Percentiles rank a stretch among this genome's conserved stretches.
phyloP scores from a whole-genome alignment of 306 rosid species.

The Lathyrus aphaca region DNA sequence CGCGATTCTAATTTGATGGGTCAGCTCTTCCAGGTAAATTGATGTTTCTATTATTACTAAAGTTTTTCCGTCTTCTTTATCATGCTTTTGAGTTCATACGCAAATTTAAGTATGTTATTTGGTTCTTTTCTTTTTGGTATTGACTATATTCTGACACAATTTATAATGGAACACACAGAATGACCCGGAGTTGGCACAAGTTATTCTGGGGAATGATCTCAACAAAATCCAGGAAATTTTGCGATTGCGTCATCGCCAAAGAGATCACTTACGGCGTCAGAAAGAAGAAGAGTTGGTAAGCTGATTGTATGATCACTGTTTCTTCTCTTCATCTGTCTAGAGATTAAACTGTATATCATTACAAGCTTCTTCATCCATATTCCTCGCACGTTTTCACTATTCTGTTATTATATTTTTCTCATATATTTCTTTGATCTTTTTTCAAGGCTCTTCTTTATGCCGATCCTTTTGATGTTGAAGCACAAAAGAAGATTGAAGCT shows the following conservation, averaged over 20 bases:
- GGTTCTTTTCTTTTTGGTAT: constrained; percentile 9
- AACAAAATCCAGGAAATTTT: constrained; percentile 75
- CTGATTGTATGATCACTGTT: constrained; percentile 23
- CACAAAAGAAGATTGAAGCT: constrained; percentile 98
- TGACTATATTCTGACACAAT: constrained; percentile 32
- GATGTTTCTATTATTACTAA: constrained; percentile 19
- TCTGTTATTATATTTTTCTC: constrained; percentile 8
- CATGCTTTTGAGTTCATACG: constrained; percentile 17
- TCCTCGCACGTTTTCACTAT: not conserved
- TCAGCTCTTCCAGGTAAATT: constrained; percentile 76
- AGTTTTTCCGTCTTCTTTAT: constrained; percentile 19
- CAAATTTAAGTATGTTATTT: constrained; percentile 2
- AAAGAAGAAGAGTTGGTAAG: constrained; percentile 90
- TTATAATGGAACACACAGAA: constrained; percentile 49
- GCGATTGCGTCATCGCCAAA: constrained; percentile 62
- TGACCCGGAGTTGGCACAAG: constrained; percentile 95
- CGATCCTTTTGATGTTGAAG: constrained; percentile 96
- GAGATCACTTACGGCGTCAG: constrained; percentile 61
- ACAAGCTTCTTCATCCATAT: constrained; percentile 22
- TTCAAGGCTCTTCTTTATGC: constrained; percentile 89
- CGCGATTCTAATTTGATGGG: constrained; percentile 70
- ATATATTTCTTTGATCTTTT: constrained; percentile 17
- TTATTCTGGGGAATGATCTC: constrained; percentile 75
- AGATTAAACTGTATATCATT: constrained; percentile 25
- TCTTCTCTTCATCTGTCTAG: constrained; percentile 32